A percentile compares a stretch with the other conserved stretches of the same genome.
Evolutionary conservation across 148 eudicot genomes (phyloP).

Genomic region (Spergularia bocconei): DNA sequence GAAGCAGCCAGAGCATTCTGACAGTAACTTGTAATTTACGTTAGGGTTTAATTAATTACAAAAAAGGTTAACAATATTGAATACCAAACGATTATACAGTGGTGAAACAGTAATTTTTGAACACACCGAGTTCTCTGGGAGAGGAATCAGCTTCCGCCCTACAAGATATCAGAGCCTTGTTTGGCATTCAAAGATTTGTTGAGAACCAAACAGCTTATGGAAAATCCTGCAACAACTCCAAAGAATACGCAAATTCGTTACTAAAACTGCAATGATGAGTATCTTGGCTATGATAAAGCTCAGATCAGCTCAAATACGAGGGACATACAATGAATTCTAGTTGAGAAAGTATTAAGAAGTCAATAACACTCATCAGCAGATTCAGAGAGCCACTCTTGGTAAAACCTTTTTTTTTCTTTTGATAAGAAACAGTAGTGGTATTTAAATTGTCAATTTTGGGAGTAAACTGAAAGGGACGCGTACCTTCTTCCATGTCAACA

Average conservation of each 20-base stretch:
- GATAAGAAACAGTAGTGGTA: too few species aligned
- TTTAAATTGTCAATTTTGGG: slow-evolving; percentile 5
- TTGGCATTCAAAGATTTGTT: slow-evolving; percentile 3
- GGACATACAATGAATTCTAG: background rate
- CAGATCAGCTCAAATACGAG: background rate
- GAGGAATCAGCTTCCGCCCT: slow-evolving; percentile 16
- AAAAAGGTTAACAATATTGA: background rate
- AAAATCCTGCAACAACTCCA: background rate
- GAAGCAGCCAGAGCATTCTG: slow-evolving; percentile 5
- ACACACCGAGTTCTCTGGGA: background rate
- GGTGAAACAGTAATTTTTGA: background rate
- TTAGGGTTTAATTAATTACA: background rate
- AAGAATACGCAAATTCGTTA: background rate
- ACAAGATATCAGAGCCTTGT: background rate
- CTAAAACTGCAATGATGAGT: background rate
- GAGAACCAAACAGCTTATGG: slow-evolving; percentile 3
- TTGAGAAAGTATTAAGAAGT: background rate
- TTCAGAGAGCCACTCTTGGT: background rate
- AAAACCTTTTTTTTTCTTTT: background rate
- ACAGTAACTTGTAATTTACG: background rate
- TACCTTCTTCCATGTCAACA: slow-evolving; percentile 19
- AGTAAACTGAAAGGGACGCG: background rate
- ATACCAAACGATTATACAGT: slow-evolving; percentile 17
- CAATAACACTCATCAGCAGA: background rate
- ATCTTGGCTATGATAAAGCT: too few species aligned